Base-by-base conservation (phyloP, 1,284 basidiomycete species). In the Violaceomyces palustris region DNA sequence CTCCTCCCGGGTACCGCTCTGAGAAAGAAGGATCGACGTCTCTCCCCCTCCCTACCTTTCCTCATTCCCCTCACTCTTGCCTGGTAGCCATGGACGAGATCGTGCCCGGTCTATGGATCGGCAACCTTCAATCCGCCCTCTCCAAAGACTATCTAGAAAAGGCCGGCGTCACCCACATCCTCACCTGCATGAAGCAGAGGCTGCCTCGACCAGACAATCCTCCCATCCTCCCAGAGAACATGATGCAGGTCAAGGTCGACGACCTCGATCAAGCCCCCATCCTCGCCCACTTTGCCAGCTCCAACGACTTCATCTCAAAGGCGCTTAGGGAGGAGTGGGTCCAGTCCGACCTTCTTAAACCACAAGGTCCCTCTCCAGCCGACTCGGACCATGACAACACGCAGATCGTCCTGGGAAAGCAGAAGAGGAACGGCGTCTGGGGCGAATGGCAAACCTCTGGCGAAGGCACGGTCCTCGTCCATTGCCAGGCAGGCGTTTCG, bases 401-500 rank as follows among this genome's bases (percentile, higher is more conserved):
- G n/a, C n/a, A n/a, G 12, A 27, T 61, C 6, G 57, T 53, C 0
- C 49, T 49, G 36, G 57, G 53, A 1, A 45, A 49, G 39, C 57
- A 61, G 25, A 52, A 50, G 29, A 45, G 51, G 14, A 17, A 47
- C 10, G 48, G 57, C 7, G 31, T 22, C 19, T 58, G 49, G 44
- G 66, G 64, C 3, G 45, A 39, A 7, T 69, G 66, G 66, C 49
- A 52, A 31, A 53, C 63, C 1, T 53, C 37, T 1, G 56, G 61
- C 9, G 42, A 50, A 0, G 61, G 70, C 4, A 66, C 63, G 18
- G 70, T 76, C 0, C 62, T 75, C 12, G 73, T 76, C 2, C 75
- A 75, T 40, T 75, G 75, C 35, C 74, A 75, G 40, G 74, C 75
- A 0, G 74, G 74, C 8, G 63, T 73, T 11, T 69, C 70, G 8